phyloP scores from a whole-genome alignment of 2,329 filamentous ascomycete genomes.

The Elsinoe necatrix region DNA sequence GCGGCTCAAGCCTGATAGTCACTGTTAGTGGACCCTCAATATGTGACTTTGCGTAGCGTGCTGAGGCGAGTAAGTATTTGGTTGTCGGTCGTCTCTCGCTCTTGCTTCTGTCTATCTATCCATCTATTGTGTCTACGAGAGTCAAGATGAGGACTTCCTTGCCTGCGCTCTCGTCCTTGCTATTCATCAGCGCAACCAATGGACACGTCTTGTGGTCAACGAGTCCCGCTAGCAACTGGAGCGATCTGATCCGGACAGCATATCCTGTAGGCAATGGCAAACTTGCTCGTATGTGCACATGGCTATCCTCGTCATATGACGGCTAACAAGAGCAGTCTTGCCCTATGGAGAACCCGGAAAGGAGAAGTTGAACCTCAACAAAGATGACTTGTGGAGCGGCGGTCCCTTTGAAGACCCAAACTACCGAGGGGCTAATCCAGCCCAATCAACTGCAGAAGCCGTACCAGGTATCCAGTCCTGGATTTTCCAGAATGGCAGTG shows the following conservation, averaged over 20 bases:
- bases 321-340: slow-evolving; percentile 28
- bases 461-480: slow-evolving; percentile 38
- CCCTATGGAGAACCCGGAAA: slow-evolving; percentile 37
- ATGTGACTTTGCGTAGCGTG: neutral
- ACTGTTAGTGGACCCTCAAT: neutral
- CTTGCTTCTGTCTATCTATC: neutral
- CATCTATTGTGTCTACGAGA: neutral
- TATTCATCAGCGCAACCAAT: neutral
- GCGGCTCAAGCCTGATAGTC: neutral
- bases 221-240: slow-evolving; percentile 14
- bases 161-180: neutral
- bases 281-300: slow-evolving; percentile 32
- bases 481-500: slow-evolving; percentile 44
- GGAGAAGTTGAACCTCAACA: slow-evolving; percentile 40
- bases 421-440: slow-evolving; percentile 43
- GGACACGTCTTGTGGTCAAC: slow-evolving; percentile 15
- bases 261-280: slow-evolving; percentile 45
- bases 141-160: neutral
- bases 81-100: neutral
- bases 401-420: slow-evolving; percentile 40
- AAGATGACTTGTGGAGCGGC: slow-evolving; percentile 45
- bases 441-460: slow-evolving; percentile 14
- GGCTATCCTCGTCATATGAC: neutral
- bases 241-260: slow-evolving; percentile 16
- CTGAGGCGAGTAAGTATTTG: neutral